Evolutionary conservation across 495 filamentous ascomycete species (phyloP), one percentile per base, ranked within the genome.

Genomic region (Hypoxylon intermedium): DNA sequence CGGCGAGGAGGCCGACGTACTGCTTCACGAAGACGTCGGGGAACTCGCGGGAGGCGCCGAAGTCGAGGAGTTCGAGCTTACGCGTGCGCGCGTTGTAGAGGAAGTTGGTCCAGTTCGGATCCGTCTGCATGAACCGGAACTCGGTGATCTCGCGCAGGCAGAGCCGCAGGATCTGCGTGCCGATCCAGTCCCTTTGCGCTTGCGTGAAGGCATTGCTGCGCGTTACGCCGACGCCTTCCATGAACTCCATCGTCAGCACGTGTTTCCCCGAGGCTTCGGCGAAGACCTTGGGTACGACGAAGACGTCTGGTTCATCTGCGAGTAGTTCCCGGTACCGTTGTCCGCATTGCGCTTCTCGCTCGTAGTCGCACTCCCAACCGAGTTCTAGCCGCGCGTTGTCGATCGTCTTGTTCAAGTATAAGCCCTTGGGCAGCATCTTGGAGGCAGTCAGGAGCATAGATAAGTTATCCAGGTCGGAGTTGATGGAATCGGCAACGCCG

Each of bases 71-170:
- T 74, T 98, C 93, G 5, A 98, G 85, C 65, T 85, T 88, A 48
- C 86, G 75, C 1, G 84, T 86, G 6, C 75, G 47, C 0, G 82
- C 73, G 70, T 98, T 96, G 79, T 90, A 98, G 21, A 98, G 78
- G 78, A 98, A 98, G 70, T 98, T 98, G n/a, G 95, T 98, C 94
- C 95, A 98, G 79, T 98, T 98, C 15, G 94, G 94, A 75, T 98
- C 94, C 20, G 94, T 98, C 75, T 98, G 94, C 94, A 98, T 98
- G 79, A 94, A 98, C 37, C 79, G 83, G 80, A 97, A 98, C 65
- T 97, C 90, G 50, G 83, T 84, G 67, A 98, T 92, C 72, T 98
- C 94, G 43, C 93, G 89, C 30, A 98, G 83, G 68, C 94, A 97
- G 13, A 98, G 84, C 9, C 92, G 90, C 45, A 98, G 81, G 63